Evolutionary conservation across 75 land plant genomes (phyloP), one percentile per base, ranked within the genome.

Genomic region (Pinus taeda): DNA sequence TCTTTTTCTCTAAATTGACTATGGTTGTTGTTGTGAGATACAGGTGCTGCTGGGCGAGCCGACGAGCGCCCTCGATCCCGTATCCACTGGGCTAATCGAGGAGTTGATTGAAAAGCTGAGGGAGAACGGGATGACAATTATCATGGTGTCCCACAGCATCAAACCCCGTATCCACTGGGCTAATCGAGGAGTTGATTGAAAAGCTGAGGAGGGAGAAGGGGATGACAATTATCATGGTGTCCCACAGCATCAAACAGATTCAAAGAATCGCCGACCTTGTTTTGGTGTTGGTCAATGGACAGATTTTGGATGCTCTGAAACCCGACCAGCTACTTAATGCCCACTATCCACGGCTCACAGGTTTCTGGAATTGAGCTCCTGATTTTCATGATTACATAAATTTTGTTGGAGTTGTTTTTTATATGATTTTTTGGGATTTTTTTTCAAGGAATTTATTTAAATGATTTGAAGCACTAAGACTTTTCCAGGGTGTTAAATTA

Each of bases 201-300:
- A 86, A 80, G 70, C 83, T 96, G 62, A 88, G 86, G 77, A 85
- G 83, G 76, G 76, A 53, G 3, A 77, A 76, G 37, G 87, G 90
- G 24, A 60, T 96, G 86, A 96, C 99, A 0, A 75, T 83, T 8
- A 79, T 96, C 6, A 86, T 96, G 81, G 99, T 96, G 4, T 96
- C 99, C n/a, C 99, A 96, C 75, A 94, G 97, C 78, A 82, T 96
- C 17, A 95, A 96, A 45, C 99, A 96, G 77, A 86, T 96, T 21
- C 92, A 89, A 74, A 86, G 95, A 74, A 83, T 96, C 42, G 93
- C 99, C 9, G 93, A 90, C 61, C 60, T 90, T 1, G 93, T 94
- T 11, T 90, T 86, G 76, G 84, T 96, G 12, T 79, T 96, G 8
- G 98, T 92, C 39, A 72, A 85, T 57, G 99, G 99, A 0, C 86